Base-by-base conservation (phyloP, 2,329 filamentous ascomycete genomes). In the Xylariaceae sp. region DNA sequence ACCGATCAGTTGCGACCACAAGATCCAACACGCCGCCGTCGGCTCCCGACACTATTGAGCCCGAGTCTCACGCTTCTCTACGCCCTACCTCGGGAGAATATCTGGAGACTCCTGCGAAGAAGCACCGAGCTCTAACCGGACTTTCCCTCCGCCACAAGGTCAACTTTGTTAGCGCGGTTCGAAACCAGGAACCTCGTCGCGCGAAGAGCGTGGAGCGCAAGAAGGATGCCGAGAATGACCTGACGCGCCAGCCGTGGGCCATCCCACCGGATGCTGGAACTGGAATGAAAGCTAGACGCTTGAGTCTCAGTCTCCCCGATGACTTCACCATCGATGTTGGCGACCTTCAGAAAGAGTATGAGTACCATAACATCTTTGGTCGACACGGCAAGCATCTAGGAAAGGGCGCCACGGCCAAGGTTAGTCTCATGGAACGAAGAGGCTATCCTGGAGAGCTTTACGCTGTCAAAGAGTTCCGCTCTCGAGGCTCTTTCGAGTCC, bases 391-490 rank as follows among this genome's bases (percentile, higher is more conserved):
- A 88, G 74, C 82, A 87, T 62, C 78, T 95, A 5, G 92, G 91
- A 62, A 90, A 89, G 73, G 92, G 92, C 48, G 88, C 89, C 9
- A 92, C 89, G 4, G 90, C 90, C 49, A 88, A 89, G 66, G 91
- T 96, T 23, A 89, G 85, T 39, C 80, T 93, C 61, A 94, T 96
- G 89, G 80, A 80, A 59, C 83, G 87, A 63, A 90, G 88, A 72
- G 86, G 85, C 37, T 81, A 76, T 60, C 76, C 80, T 4, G 79
- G 78, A 45, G 86, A 90, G 68, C 75, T 91, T 6, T 92, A 88
- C 65, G 92, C 92, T 0, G 90, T 95, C 66, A 96, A 96, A 76
- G 89, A 94, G 69, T 96, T 95, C 72, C 85, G 90, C 9, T 82
- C 84, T 64, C 88, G 89, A 73, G 85, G 85, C 42, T 80, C 82